A percentile compares a stretch with the other conserved stretches of the same genome.
These are phyloP conservation scores for Oehlia diaphana DNA, from an alignment of 192 early-diverging fungal genomes.

Conservation along the genomic window DNA sequence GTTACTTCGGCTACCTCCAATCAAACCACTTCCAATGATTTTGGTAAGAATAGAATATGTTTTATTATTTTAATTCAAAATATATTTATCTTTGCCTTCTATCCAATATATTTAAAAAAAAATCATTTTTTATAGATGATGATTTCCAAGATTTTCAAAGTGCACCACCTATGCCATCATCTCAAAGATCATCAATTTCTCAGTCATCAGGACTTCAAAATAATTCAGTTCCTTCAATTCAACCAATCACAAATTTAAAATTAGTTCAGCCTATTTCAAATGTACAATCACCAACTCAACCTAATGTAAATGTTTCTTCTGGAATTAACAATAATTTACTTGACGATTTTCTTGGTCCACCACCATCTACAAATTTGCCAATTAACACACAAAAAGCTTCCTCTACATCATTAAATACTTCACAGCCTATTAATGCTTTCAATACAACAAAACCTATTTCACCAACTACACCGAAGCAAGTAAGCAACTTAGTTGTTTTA, in stretches of 20 bases:
- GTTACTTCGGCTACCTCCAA: constrained; percentile 29
- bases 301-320: neutral
- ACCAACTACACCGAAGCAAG: constrained; percentile 15
- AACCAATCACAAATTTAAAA: constrained; percentile 35
- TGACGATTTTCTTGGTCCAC: constrained; percentile 26
- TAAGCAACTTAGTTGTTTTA: neutral
- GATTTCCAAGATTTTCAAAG: constrained; percentile 73
- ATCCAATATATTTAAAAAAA: constrained; percentile 26
- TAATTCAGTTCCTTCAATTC: constrained; percentile 29
- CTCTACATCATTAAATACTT: neutral
- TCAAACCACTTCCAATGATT: constrained; percentile 36
- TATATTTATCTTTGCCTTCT: constrained; percentile 22
- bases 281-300: neutral
- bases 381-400: constrained; percentile 18
- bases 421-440: neutral
- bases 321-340: constrained; percentile 20
- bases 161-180: constrained; percentile 40
- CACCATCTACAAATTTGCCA: constrained; percentile 29
- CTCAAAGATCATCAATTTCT: constrained; percentile 28
- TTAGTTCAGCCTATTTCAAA: constrained; percentile 6
- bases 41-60: constrained; percentile 26
- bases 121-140: constrained; percentile 37
- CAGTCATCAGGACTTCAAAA: constrained; percentile 10
- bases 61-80: constrained; percentile 28
- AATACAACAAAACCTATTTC: constrained; percentile 21